These are phyloP conservation scores for Aspergillus egyptiacus DNA, from an alignment of 495 filamentous ascomycete genomes.

Conservation along the genomic window DNA sequence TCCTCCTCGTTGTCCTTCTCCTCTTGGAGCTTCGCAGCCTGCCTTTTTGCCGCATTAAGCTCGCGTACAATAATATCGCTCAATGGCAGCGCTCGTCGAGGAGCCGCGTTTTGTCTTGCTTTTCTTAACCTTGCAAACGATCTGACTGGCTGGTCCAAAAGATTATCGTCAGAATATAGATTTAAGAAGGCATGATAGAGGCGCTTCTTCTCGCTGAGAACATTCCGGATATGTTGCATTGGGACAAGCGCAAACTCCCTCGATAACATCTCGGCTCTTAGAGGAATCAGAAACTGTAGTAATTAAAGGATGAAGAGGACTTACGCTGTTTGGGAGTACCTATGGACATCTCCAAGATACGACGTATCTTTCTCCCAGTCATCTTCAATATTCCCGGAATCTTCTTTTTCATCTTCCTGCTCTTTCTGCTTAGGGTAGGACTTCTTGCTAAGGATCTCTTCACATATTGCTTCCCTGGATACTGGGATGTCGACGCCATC, in stretches of 20 bases:
- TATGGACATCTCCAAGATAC: background rate
- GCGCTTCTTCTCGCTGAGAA: constrained; percentile 10
- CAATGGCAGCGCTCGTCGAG: background rate
- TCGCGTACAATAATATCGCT: constrained; percentile 19
- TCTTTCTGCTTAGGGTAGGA: constrained; percentile 49
- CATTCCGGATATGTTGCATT: constrained; percentile 9
- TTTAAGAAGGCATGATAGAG: constrained; percentile 16
- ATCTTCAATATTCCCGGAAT: constrained; percentile 15
- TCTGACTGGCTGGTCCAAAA: background rate
- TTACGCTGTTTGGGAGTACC: constrained; percentile 14
- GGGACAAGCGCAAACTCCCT: constrained; percentile 16
- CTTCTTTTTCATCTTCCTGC: constrained; percentile 38
- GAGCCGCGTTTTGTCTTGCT: background rate
- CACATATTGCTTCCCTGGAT: constrained; percentile 26
- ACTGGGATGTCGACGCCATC: constrained; percentile 13
- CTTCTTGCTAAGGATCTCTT: constrained; percentile 36
- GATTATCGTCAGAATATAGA: constrained; percentile 10
- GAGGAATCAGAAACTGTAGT: background rate
- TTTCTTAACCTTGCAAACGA: constrained; percentile 1
- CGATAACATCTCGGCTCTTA: constrained; percentile 5
- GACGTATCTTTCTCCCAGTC: constrained; percentile 28
- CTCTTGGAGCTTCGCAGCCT: constrained; percentile 14
- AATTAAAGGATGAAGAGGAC: background rate
- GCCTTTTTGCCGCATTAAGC: constrained; percentile 27
- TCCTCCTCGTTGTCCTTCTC: constrained; percentile 40